Base-by-base conservation (phyloP, 2,329 filamentous ascomycete species). In the Clathrospora elynae region DNA sequence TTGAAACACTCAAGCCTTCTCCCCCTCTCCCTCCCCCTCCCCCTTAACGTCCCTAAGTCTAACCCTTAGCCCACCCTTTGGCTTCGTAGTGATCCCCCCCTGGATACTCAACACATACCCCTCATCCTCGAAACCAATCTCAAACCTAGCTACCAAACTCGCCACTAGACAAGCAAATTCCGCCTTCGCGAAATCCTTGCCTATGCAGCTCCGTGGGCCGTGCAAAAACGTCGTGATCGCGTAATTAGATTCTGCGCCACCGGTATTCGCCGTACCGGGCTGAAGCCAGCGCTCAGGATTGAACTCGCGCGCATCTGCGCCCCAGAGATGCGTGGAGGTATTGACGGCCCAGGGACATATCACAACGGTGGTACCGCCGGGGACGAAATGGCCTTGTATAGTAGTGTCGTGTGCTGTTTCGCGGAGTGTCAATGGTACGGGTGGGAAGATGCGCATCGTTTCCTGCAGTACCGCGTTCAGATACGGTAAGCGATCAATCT, bases 111-210 rank as follows among this genome's bases (percentile, higher is more conserved):
- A 65, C 55, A 86, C 82, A 18, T 75, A 60, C 5, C 44, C 39
- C 23, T 44, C 75, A 71, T 88, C 82, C 59, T 87, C 84, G 64
- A 83, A 71, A 64, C 85, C 79, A 47, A 83, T 79, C 62, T 84
- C 79, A 68, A 95, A 95, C 24, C 81, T 78, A 1, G 90, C 90
- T 3, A 92, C 79, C 78, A 87, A 83, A 6, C 82, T 79, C 14
- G 90, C 90, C 32, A 96, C 65, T 50, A 96, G 72, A 63, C 87
- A 92, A 6, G 88, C 89, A 70, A 96, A 88, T 75, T 96, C 92
- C 1, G 86, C 83, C 64, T 83, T 86, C 0, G 91, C 87, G 71
- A 96, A 96, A 2, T 77, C 77, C 68, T 85, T 80, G 0, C 90
- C 91, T 56, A 96, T 96, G 64, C 91, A 96, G 62, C 85, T 87